Base-by-base conservation (phyloP, 1,139 yeast genomes). In the Nakaseomyces delphensis region DNA sequence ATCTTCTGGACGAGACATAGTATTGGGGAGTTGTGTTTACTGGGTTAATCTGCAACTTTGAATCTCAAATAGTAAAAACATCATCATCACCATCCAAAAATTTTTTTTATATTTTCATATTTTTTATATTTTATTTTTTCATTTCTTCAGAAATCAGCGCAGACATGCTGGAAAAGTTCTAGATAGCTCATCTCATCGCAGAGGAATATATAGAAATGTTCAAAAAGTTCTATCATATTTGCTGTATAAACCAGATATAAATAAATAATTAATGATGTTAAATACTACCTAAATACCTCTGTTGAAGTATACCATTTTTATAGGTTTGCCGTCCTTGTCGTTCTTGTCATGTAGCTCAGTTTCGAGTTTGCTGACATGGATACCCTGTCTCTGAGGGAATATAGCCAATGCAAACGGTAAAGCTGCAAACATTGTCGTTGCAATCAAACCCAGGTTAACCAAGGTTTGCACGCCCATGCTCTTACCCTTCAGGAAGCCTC, bases 1-100 rank as follows among this genome's bases (percentile, higher is more conserved):
- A 56, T 86, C 89, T 66, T 91, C 98, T 51, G 98, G 98, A 69
- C 98, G 81, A 2, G 96, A 86, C 98, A 91, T 91, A 33, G 6
- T 14, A 8, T 36, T 46, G n/a, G n/a, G n/a, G n/a, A n/a, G n/a
- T n/a, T n/a, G n/a, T n/a, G n/a, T n/a, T n/a, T n/a, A n/a, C n/a
- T n/a, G n/a, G n/a, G n/a, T n/a, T n/a, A n/a, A n/a, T n/a, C n/a
- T n/a, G n/a, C n/a, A n/a, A n/a, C n/a, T n/a, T n/a, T n/a, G n/a
- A n/a, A n/a, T n/a, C n/a, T n/a, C n/a, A n/a, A n/a, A n/a, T n/a
- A n/a, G n/a, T n/a, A n/a, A n/a, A n/a, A n/a, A n/a, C n/a, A n/a
- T n/a, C 19, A 2, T 14, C 15, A 27, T 27, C n/a, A 7, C 30
- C n/a, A 13, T 27, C 4, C 3, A 13, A 11, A 27, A 27, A n/a